These are phyloP conservation scores for Pythium aristosporum DNA, from an alignment of 352 stramenopile genomes.

Conservation along the genomic window DNA sequence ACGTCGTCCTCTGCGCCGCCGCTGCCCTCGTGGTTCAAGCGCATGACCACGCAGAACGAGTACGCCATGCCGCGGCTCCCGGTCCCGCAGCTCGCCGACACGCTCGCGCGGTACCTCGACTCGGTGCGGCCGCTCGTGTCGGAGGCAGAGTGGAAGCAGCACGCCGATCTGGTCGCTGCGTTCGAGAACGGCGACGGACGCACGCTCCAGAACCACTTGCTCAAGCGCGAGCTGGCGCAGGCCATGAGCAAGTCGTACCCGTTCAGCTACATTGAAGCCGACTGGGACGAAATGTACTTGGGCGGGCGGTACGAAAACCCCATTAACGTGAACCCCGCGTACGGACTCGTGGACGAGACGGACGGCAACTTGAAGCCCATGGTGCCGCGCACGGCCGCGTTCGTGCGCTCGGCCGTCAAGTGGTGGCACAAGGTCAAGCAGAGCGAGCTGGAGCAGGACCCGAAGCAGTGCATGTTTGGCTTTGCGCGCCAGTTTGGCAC, in stretches of 20 bases:
- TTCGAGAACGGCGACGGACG: conserved; percentile 41
- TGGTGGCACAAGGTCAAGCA: conserved; percentile 89
- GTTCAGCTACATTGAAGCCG: conserved; percentile 92
- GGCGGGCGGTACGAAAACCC: conserved; percentile 86
- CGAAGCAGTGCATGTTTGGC: conserved; percentile 88
- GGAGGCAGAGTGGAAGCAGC: conserved; percentile 42
- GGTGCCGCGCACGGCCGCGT: conserved; percentile 69
- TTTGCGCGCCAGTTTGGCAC: conserved; percentile 88
- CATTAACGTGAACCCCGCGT: conserved; percentile 91
- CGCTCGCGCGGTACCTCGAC: conserved; percentile 61
- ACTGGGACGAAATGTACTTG: conserved; percentile 93
- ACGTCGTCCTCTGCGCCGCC: conserved; percentile 9
- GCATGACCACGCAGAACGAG: conserved; percentile 39
- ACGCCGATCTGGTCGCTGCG: conserved; percentile 45
- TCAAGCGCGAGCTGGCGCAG: conserved; percentile 64
- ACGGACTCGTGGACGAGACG: conserved; percentile 81
- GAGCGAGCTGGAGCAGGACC: conserved; percentile 87
- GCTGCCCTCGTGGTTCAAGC: conserved; percentile 38
- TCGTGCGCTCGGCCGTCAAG: conserved; percentile 82
- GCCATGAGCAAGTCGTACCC: conserved; percentile 84
- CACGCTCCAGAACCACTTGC: conserved; percentile 34
- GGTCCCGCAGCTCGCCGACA: conserved; percentile 78
- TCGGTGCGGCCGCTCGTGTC: conserved; percentile 60
- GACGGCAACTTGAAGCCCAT: conserved; percentile 69
- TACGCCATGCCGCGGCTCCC: conserved; percentile 52